A percentile compares a stretch with the other conserved stretches of the same genome.
phyloP scores from a whole-genome alignment of 495 filamentous ascomycete species.

The Articulospora tetracladia region DNA sequence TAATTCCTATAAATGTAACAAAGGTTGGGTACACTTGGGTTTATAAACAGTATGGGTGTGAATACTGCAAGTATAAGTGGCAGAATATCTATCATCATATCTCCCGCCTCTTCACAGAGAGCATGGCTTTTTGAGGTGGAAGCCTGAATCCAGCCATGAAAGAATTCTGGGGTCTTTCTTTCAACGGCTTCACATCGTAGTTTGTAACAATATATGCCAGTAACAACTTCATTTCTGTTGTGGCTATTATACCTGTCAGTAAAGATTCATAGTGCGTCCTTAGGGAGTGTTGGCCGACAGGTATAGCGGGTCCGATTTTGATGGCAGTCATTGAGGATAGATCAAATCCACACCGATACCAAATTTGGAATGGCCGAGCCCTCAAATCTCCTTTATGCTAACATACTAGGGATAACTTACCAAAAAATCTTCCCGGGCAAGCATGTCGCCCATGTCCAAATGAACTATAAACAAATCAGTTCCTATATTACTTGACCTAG shows the following conservation, averaged over 20 bases:
- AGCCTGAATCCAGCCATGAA: slow-evolving; percentile 30
- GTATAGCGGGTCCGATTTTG: too few relatives aligned
- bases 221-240: slow-evolving; percentile 51
- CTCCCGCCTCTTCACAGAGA: slow-evolving; percentile 28
- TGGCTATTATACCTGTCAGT: slow-evolving; percentile 16
- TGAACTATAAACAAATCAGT: not conserved
- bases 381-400: too few relatives aligned
- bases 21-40: too few relatives aligned
- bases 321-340: too few relatives aligned
- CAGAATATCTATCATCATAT: too few relatives aligned
- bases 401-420: too few relatives aligned
- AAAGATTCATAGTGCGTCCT: not conserved
- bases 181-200: slow-evolving; percentile 45
- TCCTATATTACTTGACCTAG: not conserved
- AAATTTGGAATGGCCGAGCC: too few relatives aligned
- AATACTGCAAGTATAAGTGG: not conserved
- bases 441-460: slow-evolving; percentile 55
- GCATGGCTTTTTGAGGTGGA: slow-evolving; percentile 29
- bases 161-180: slow-evolving; percentile 26
- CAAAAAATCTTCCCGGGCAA: slow-evolving; percentile 59
- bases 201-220: slow-evolving; percentile 49
- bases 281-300: too few relatives aligned
- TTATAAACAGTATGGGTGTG: too few relatives aligned
- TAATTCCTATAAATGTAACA: too few relatives aligned
- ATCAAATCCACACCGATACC: too few relatives aligned